Evolutionary conservation across 2,329 filamentous ascomycete genomes (phyloP).

Genomic region (Aspergillus candidus): DNA sequence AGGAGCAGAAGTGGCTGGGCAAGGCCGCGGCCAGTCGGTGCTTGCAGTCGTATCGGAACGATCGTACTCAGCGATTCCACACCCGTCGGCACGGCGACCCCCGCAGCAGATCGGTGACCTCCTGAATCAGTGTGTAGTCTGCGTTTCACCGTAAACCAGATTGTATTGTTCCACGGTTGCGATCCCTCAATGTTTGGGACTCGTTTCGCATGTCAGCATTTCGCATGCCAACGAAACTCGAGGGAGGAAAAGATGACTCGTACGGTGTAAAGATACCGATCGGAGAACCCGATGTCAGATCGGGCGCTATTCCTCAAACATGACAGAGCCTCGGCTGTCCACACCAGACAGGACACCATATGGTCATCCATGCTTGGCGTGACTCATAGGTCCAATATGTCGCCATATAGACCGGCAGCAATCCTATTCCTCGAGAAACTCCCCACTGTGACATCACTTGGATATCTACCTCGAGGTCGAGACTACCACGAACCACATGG

Average conservation of each 20-base stretch:
- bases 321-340: too few relatives aligned
- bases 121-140: constrained; percentile 5
- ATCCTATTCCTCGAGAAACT: neutral
- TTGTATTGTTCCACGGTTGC: too few relatives aligned
- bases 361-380: neutral
- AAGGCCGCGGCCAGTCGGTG: constrained; percentile 16
- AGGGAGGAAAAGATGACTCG: too few relatives aligned
- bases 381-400: neutral
- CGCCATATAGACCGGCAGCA: too few relatives aligned
- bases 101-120: constrained; percentile 20
- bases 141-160: too few relatives aligned
- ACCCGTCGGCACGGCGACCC: constrained; percentile 13
- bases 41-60: constrained; percentile 13
- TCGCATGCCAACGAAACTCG: too few relatives aligned
- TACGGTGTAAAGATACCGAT: too few relatives aligned
- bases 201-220: neutral
- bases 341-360: too few relatives aligned
- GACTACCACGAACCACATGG: neutral
- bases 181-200: too few relatives aligned
- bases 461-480: neutral
- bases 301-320: too few relatives aligned
- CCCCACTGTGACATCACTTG: neutral
- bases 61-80: constrained; percentile 16
- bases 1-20: constrained; percentile 26
- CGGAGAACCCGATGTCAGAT: too few relatives aligned